These are phyloP conservation scores for Lasiosphaeria miniovina DNA, from an alignment of 495 filamentous ascomycete genomes.

Conservation along the genomic window DNA sequence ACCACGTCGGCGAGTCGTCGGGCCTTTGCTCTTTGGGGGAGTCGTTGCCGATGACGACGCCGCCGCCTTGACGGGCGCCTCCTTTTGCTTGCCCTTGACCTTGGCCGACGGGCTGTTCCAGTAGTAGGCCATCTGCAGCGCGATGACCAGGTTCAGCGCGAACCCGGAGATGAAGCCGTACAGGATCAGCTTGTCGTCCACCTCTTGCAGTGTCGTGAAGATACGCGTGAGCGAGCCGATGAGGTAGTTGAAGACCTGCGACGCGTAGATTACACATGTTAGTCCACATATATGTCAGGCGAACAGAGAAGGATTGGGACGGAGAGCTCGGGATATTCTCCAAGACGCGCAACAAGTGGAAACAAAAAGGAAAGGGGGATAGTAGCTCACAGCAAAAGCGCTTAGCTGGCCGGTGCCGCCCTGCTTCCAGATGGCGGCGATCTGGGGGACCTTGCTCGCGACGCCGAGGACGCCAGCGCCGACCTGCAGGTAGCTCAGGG, in stretches of 20 bases:
- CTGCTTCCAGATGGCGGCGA: slow-evolving; percentile 73
- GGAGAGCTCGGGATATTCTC: too few species aligned
- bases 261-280: background rate
- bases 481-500: slow-evolving; percentile 74
- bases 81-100: slow-evolving; percentile 49
- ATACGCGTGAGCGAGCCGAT: slow-evolving; percentile 85
- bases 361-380: background rate
- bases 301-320: too few species aligned
- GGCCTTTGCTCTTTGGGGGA: slow-evolving; percentile 41
- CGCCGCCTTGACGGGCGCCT: slow-evolving; percentile 21
- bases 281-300: too few species aligned
- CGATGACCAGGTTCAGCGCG: slow-evolving; percentile 79
- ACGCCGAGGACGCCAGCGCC: slow-evolving; percentile 79
- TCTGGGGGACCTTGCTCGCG: slow-evolving; percentile 90
- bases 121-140: slow-evolving; percentile 91
- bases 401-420: slow-evolving; percentile 92
- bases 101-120: slow-evolving; percentile 74
- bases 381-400: slow-evolving; percentile 79
- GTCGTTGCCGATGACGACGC: slow-evolving; percentile 21
- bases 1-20: slow-evolving; percentile 53
- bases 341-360: too few species aligned
- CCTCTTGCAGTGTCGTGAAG: slow-evolving; percentile 95
- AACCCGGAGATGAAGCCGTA: slow-evolving; percentile 91
- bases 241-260: slow-evolving; percentile 96
- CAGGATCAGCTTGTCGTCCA: slow-evolving; percentile 90